Evolutionary conservation across 1,139 yeast genomes (phyloP).

Genomic region (Pneumocystis oryctolagi): DNA sequence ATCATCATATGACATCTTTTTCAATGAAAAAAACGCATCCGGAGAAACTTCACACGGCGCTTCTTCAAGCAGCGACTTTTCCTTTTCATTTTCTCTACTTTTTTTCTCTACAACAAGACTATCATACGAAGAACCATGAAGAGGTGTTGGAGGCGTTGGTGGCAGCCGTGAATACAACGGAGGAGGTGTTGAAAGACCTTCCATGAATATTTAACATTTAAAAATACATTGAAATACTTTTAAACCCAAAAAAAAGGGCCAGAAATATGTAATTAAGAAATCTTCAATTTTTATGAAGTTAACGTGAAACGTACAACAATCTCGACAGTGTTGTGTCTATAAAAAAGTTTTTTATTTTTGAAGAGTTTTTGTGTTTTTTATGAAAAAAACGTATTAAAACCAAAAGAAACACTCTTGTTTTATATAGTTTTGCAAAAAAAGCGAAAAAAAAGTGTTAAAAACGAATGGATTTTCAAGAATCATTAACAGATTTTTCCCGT

Average conservation of each 20-base stretch:
- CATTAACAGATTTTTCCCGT: background rate
- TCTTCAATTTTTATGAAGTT: background rate
- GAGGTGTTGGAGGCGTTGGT: background rate
- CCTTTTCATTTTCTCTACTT: background rate
- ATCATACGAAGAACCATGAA: background rate
- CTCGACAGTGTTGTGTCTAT: background rate
- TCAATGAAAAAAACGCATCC: background rate
- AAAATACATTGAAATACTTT: background rate
- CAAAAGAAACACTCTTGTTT: background rate
- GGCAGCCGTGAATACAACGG: background rate
- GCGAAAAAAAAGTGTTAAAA: background rate
- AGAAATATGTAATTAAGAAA: background rate
- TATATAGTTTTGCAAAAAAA: background rate
- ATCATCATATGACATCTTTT: background rate
- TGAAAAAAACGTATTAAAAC: background rate
- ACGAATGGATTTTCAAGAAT: background rate
- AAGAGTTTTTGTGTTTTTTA: background rate
- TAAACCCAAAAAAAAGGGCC: background rate
- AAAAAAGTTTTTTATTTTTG: background rate
- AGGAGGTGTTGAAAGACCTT: background rate
- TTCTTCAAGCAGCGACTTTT: background rate
- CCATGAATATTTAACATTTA: background rate
- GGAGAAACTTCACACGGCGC: background rate
- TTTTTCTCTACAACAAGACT: background rate
- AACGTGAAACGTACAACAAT: background rate